These are phyloP conservation scores for Eucalyptus paniculata DNA, from an alignment of 345 rosid genomes.

Conservation along the genomic window DNA sequence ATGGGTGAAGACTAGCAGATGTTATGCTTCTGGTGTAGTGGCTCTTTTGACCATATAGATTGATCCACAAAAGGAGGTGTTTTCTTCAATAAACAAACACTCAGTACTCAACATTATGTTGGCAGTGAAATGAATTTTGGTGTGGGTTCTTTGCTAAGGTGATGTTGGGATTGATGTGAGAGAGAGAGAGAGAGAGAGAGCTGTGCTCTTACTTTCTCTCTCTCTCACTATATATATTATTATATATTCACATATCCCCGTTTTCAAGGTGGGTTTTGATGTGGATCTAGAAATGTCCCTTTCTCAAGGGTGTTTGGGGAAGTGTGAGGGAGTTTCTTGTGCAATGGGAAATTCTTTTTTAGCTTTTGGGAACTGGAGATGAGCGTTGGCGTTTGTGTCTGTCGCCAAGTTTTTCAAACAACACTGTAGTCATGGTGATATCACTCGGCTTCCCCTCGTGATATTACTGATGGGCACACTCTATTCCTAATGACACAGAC, in stretches of 20 bases:
- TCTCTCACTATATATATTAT: background rate
- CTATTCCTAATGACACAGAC: background rate
- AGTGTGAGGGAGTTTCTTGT: conserved; percentile 19
- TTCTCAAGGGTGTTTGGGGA: conserved; percentile 27
- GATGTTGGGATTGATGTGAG: conserved; percentile 30
- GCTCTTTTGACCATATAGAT: background rate
- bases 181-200: background rate
- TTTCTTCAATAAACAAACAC: background rate
- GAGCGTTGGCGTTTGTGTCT: background rate
- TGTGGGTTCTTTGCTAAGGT: background rate
- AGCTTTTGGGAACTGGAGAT: conserved; percentile 30
- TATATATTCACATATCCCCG: background rate
- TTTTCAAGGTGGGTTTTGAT: conserved; percentile 40
- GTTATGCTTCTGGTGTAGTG: background rate
- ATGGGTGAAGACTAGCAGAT: conserved; percentile 6
- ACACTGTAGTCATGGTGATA: background rate
- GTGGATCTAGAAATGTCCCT: conserved; percentile 28
- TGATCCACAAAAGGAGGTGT: background rate
- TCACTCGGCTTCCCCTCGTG: background rate
- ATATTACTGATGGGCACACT: background rate
- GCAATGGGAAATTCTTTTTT: conserved; percentile 11
- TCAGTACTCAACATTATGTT: background rate
- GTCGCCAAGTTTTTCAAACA: background rate
- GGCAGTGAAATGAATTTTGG: background rate
- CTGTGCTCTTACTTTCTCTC: background rate